Percentiles rank a stretch among this genome's conserved stretches.
phyloP scores from a whole-genome alignment of 2,329 filamentous ascomycete species.

The Chaetomium globosum region DNA sequence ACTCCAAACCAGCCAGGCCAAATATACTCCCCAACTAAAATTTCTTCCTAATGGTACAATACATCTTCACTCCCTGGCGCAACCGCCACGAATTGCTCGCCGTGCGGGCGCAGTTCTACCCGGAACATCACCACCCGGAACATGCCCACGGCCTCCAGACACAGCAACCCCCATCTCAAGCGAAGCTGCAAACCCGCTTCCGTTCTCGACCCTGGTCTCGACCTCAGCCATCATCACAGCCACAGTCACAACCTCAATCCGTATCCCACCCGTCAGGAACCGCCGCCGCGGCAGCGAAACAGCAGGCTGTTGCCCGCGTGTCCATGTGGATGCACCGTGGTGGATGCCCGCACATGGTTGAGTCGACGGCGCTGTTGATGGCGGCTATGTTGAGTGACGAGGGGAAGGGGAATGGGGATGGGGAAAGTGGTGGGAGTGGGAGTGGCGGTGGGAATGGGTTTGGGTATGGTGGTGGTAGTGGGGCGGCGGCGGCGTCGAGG shows the following conservation, averaged over 20 bases:
- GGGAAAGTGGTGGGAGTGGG: neutral
- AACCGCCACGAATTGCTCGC: conserved; percentile 64
- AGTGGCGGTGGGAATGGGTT: neutral
- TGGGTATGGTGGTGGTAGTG: conserved; percentile 45
- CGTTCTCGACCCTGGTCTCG: no score
- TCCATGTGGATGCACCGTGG: conserved; percentile 72
- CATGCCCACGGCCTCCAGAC: neutral
- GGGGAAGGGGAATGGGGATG: no score
- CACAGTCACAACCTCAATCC: neutral
- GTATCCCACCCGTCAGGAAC: neutral
- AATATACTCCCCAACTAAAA: neutral
- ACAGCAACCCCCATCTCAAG: neutral
- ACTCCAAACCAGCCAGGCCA: neutral
- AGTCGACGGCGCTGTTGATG: conserved; percentile 73
- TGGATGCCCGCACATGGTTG: conserved; percentile 75
- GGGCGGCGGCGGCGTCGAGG: conserved; percentile 25
- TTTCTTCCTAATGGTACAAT: conserved; percentile 62
- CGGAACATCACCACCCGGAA: conserved; percentile 28
- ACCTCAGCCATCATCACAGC: no score
- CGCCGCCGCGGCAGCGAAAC: conserved; percentile 33
- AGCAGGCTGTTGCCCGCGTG: conserved; percentile 60
- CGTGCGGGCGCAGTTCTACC: conserved; percentile 68
- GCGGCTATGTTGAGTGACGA: conserved; percentile 68
- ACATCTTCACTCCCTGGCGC: conserved; percentile 75
- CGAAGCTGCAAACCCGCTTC: neutral